phyloP scores from a whole-genome alignment of 306 rosid species.

The Ormosia emarginata region DNA sequence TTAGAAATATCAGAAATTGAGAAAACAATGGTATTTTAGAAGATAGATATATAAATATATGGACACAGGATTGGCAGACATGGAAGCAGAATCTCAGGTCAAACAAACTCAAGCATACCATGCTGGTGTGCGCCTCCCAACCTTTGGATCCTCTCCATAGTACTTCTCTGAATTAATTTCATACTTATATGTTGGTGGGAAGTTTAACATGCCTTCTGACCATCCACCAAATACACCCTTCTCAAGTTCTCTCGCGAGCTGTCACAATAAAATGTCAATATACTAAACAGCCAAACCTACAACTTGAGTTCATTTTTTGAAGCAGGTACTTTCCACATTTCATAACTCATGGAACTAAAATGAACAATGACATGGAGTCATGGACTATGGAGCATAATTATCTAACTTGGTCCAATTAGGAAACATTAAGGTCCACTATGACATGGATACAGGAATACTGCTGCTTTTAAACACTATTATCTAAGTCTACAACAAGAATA shows the following conservation, averaged over 20 bases:
- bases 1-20: not conserved
- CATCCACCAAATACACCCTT: conserved; percentile 85
- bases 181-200: conserved; percentile 87
- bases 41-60: not conserved
- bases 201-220: conserved; percentile 73
- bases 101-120: conserved; percentile 53
- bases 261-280: conserved; percentile 39
- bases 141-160: conserved; percentile 68
- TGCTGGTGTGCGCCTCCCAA: conserved; percentile 83
- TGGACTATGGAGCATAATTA: not conserved
- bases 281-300: not conserved
- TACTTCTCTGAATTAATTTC: conserved; percentile 76
- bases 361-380: not conserved
- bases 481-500: not conserved
- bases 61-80: not conserved
- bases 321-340: not conserved
- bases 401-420: conserved; percentile 8
- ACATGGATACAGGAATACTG: not conserved
- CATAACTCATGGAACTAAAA: not conserved
- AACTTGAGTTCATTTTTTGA: not conserved
- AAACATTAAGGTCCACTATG: not conserved
- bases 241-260: conserved; percentile 62
- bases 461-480: not conserved
- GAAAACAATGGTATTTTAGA: not conserved
- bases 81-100: not conserved